Evolutionary conservation across 2,329 filamentous ascomycete species (phyloP), one percentile per base, ranked within the genome.

Genomic region (Colletotrichum tamarilloi): DNA sequence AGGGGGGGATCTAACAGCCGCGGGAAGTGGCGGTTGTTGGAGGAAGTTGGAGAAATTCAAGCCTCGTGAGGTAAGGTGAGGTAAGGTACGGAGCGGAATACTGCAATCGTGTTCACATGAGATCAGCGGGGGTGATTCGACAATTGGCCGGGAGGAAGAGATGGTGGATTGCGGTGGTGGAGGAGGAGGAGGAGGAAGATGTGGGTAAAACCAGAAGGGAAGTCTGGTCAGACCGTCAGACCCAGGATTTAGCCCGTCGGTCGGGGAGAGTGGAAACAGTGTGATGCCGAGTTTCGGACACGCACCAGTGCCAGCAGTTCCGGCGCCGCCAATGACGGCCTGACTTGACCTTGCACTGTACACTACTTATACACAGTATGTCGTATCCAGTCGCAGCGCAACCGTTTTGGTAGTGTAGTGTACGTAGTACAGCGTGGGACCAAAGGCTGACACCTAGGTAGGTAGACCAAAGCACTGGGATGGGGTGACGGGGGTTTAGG

Each of bases 21-120:
- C 67, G 35, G 67, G 46, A 58, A 59, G 65, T 68, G 69, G 65
- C 69, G 66, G 66, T 70, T 56, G 60, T 57, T 73, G 60, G 56
- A 70, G 60, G 46, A 19, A 65, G 30, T 65, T 55, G 67, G 70
- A 55, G 70, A 49, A 69, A 69, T 55, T 7, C 58, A 69, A 69
- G 59, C 38, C 42, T 69, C 58, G 65, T 42, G 53, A 9, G n/a
- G 28, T 55, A 35, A 42, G 14, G 38, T 42, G 19, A 7, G 38
- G 8, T 42, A 42, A 42, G 19, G 42, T 49, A 49, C 19, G 42
- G 42, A 49, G 42, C 3, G 28, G 32, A 26, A 69, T 67, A 56
- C 70, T 73, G 70, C 67, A 73, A 73, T 73, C 70, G 70, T 73
- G 70, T 73, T 73, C 70, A 73, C 67, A 73, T 70, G 70, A 60